Base-by-base conservation (phyloP, 2,329 filamentous ascomycete species). In the Thelonectria blattea region DNA sequence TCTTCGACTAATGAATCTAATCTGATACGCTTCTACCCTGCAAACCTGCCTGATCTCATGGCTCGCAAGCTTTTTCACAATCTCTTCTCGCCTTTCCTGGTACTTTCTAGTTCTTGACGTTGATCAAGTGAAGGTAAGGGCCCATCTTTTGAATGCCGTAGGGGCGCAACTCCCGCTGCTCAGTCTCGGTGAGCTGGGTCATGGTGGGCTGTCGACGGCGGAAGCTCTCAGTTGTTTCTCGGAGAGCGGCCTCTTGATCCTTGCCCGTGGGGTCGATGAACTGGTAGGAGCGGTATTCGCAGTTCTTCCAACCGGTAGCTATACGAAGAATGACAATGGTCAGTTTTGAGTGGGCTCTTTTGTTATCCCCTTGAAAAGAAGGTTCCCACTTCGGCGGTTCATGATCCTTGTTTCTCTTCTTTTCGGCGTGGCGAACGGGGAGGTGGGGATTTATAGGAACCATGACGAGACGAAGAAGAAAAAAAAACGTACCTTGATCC, bases 261-360 rank as follows among this genome's bases (percentile, higher is more conserved):
- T 77, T 72, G 53, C 83, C 81, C 0, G 74, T 76, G 11, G 80
- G 72, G 41, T 87, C 82, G 24, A 75, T 80, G 72, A 92, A 92
- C 49, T 81, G 78, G 73, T 88, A 93, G 5, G 86, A 86, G 59
- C 91, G 85, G 72, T 81, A 88, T 76, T 93, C 90, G 53, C 88
- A 88, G 73, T 93, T 93, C 9, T 74, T 72, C 91, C 91, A 93
- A 6, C 86, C 88, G 10, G 90, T 93, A 41, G 88, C 88, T 89
- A 64, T 11, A 37, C 14, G 24, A 45, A 37, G 64, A 22, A 47
- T 27, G 34, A 41, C 20, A 15, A 47, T 47, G 52, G 62, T 68
- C 17, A 67, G 64, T 48, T 54, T 11, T 30, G 27, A 18, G 34
- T 37, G 24, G 27, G 20, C 11, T 24, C 37, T 37, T 39, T 37